Base-by-base conservation (phyloP, 192 early-diverging fungal species). In the Blastocladiella britannica region DNA sequence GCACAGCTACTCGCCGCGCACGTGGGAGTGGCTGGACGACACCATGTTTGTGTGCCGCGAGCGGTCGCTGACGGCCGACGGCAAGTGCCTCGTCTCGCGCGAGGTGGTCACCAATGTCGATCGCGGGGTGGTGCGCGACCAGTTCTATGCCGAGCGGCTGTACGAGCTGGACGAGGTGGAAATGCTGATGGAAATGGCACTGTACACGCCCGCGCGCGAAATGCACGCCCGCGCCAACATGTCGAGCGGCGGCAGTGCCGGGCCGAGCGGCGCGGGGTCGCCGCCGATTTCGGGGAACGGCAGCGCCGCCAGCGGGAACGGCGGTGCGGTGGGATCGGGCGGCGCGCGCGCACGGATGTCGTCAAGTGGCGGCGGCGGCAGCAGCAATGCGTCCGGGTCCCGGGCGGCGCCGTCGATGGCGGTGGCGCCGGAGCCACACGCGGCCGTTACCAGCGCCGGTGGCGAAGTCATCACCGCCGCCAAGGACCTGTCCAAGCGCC, bases 21-120 rank as follows among this genome's bases (percentile, higher is more conserved):
- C 71, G 31, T 82, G 80, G 80, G 78, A 82, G 56, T 82, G 80
- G 78, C 63, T 77, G 22, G 78, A 81, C 52, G 80, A 82, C 47
- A 57, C 54, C 7, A 79, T 72, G 53, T 72, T 82, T 64, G 80
- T 78, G 4, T 82, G 80, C 56, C 70, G 80, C 25, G 80, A 82
- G 60, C 56, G 80, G 26, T 67, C 73, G 64, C 58, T 82, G 53
- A 68, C 65, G 55, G 65, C 61, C 30, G 80, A 82, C 57, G 59
- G 64, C 23, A 60, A 64, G 51, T 63, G 78, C 30, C 67, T 82
- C 31, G 62, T 62, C 60, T 72, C 70, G 8, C 66, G 80, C 7
- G 80, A 82, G 53, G 72, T 82, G 6, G 67, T 80, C 26, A 72
- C 70, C 5, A 29, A 53, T 7, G 70, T 73, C 20, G 62, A 52